Evolutionary conservation across 257 asterid genomes (phyloP), one percentile per base, ranked within the genome.

Genomic region (Asclepias syriaca): DNA sequence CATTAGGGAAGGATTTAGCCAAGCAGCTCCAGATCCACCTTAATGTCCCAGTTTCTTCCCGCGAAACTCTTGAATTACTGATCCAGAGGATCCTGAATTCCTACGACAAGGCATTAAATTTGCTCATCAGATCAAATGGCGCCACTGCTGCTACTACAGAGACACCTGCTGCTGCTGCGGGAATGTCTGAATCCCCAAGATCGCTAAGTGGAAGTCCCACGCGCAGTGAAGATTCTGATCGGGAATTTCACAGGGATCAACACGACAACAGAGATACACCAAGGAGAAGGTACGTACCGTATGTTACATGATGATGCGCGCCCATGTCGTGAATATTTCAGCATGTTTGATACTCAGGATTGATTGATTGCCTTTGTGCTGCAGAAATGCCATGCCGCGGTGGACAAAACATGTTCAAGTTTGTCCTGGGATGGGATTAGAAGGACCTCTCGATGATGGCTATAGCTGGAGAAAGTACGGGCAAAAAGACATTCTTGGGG

Each of bases 401-500:
- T 86, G 90, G 93, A 85, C 88, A 15, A 67, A 82, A 68, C 86
- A 81, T 69, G 83, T 91, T 11, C 85, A 79, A 53, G 78, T 86
- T 71, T n/a, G 71, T 65, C 77, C 80, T 19, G 89, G 79, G 72
- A 65, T 56, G 11, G 90, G 88, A 65, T 45, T 82, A 22, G 97
- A 90, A 77, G 90, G 91, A 14, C 84, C 81, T 45, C 82, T 84
- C 2, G 96, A 85, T 45, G 97, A 93, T 60, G 97, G 97, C 61
- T 85, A 72, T 59, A 75, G 76, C 66, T 92, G 98, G 98, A 86
- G 96, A 57, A 92, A 92, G 77, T 92, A 92, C 50, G 98, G 98
- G 10, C 97, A 93, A 74, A 93, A 93, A 76, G 96, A 90, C 74
- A 93, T 93, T 70, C 92, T 86, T 67, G 91, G 98, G 72, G 94